Evolutionary conservation across 331 rosid species (phyloP), one percentile per base, ranked within the genome.

Genomic region (Erythrophleum ivorense): DNA sequence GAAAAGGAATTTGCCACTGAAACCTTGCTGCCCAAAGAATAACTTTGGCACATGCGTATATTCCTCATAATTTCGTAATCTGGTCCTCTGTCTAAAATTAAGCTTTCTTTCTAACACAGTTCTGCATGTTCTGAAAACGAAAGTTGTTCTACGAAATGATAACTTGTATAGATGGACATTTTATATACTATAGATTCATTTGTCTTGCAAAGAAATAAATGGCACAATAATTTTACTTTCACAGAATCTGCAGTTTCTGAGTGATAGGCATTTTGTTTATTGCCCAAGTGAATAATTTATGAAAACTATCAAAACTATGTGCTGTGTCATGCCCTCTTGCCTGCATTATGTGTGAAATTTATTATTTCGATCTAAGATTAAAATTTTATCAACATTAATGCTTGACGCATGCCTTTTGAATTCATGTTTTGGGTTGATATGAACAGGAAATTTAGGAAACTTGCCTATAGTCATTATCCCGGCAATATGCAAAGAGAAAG

Each of bases 391-490:
- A 38, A 18, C 52, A 8, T 38, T 45, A n/a, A 66, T 40, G 52
- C 24, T 15, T 65, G 48, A 57, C 67, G 55, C 69, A 41, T 71
- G 14, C 43, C 41, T 24, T 64, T 70, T 75, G 80, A 83, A 15
- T 78, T 76, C 54, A 80, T 71, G 21, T 63, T 33, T 31, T 52
- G 52, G 57, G 59, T 80, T 41, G 14, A 82, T 78, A 36, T 83
- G 71, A 62, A 63, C 92, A 95, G 98, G 97, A 73, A 93, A 93
- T 83, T 70, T 95, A 75, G 99, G 99, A 63, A 91, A 91, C 88
- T 52, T 95, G 83, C 96, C 67, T 2, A 86, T 95, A 24, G 85
- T 93, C 83, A 93, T 93, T 19, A 57, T 95, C 71, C 98, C 97
- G 2, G 92, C 99, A 0, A 84, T 91, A 21, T 95, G 98, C 77